Base-by-base conservation (phyloP, 768 basidiomycete genomes). In the Amanita exitialis region DNA sequence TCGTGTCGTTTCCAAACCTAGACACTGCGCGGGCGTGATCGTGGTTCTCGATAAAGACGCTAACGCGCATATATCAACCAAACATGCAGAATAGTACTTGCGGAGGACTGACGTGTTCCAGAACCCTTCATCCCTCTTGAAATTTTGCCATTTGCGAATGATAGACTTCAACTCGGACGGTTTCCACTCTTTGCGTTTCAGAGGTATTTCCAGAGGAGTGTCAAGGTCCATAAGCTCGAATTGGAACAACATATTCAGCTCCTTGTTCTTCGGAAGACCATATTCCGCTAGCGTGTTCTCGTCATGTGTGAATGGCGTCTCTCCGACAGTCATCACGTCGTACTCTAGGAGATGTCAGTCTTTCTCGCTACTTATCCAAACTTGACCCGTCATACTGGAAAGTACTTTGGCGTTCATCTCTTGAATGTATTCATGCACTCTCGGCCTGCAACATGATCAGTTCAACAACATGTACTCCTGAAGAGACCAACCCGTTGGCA, bases 41-140 rank as follows among this genome's bases (percentile, higher is more conserved):
- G 61, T 86, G 84, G 61, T 86, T 84, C 64, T 86, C 83, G 38
- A 82, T 75, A 64, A 73, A 83, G 6, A 76, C 63, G n/a, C 80
- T 82, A 47, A 18, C 30, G 4, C 18, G 46, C 39, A 41, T 21
- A 35, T 12, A 23, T 37, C 15, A 36, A 23, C 35, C 21, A 7
- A 18, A 16, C 3, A 16, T 41, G 37, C 38, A 23, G 15, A 32
- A 39, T 60, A 46, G 58, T 57, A 47, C 49, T 39, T 44, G 21
- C 34, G 16, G 27, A 30, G 64, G 76, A 55, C 55, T 18, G 18
- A 82, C 75, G 81, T 64, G 57, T 84, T 84, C 84, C 85, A 86
- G 51, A 75, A 86, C 0, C 79, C 80, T 42, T 76, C 71, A 7
- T 75, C 71, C 4, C 78, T 70, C 62, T 78, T 75, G 56, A 70